Evolutionary conservation across 2,329 filamentous ascomycete species (phyloP).

Genomic region (Metarhizium album): DNA sequence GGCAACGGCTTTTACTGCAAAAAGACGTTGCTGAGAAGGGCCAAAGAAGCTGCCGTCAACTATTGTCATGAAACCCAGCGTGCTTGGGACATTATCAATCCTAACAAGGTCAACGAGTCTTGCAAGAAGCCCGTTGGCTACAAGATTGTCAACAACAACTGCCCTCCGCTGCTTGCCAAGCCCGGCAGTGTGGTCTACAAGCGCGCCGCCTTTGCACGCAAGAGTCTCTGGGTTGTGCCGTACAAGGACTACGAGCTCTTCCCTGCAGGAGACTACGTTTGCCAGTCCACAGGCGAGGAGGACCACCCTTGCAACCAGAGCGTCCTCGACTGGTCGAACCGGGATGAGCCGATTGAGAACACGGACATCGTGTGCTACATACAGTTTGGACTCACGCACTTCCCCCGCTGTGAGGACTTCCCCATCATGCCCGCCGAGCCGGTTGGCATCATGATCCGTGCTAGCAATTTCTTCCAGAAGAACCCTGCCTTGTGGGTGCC

Average conservation of each 20-base stretch:
- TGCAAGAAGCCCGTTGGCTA: conserved; percentile 33
- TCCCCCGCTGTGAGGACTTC: conserved; percentile 54
- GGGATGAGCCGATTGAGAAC: conserved; percentile 38
- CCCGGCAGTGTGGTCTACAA: conserved; percentile 25
- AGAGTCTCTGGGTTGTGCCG: conserved; percentile 32
- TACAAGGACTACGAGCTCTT: conserved; percentile 31
- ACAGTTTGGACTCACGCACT: conserved; percentile 45
- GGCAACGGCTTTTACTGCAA: conserved; percentile 57
- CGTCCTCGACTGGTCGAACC: conserved; percentile 36
- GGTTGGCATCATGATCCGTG: conserved; percentile 35
- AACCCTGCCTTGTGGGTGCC: conserved; percentile 42
- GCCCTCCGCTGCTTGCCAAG: conserved; percentile 34
- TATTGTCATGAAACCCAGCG: conserved; percentile 20
- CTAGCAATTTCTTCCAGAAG: conserved; percentile 40
- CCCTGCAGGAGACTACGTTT: conserved; percentile 31
- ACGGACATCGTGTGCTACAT: conserved; percentile 41
- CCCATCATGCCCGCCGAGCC: conserved; percentile 57
- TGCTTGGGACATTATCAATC: conserved; percentile 29
- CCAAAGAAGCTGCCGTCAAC: conserved; percentile 12
- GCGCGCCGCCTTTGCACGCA: conserved; percentile 30
- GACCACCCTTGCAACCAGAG: conserved; percentile 10
- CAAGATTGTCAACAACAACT: conserved; percentile 34
- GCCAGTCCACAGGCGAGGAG: conserved; percentile 32
- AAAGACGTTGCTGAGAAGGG: conserved; percentile 16
- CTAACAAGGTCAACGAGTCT: conserved; percentile 25